These are phyloP conservation scores for Rhododendron griersonianum DNA, from an alignment of 148 eudicot genomes.

Conservation along the genomic window DNA sequence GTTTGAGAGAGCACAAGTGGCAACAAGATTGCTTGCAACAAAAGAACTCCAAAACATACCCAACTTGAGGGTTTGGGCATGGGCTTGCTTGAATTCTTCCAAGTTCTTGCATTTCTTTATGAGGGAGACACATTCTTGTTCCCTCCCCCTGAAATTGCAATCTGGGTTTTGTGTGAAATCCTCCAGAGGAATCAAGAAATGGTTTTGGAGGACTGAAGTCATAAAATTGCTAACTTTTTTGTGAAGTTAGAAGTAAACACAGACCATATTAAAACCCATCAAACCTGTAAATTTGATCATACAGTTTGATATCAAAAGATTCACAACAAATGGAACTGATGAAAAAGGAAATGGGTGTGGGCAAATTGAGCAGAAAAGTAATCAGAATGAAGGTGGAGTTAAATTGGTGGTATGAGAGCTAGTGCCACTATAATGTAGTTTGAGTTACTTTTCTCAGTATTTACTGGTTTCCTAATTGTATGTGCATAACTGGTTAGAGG, in stretches of 20 bases:
- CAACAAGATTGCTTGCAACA: constrained; percentile 37
- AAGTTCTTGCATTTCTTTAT: constrained; percentile 41
- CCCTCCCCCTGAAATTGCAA: constrained; percentile 17
- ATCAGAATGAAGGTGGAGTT: neutral
- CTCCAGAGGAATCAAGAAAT: constrained; percentile 19
- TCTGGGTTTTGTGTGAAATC: constrained; percentile 24
- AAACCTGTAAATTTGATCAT: neutral
- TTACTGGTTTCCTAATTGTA: neutral
- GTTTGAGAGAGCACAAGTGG: constrained; percentile 44
- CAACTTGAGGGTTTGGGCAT: constrained; percentile 37
- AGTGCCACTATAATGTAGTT: neutral
- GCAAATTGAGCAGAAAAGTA: neutral
- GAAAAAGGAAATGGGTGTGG: neutral
- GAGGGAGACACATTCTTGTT: constrained; percentile 41
- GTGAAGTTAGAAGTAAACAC: neutral
- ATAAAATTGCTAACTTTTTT: neutral
- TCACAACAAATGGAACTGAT: neutral
- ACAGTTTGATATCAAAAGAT: neutral
- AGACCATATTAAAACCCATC: constrained; percentile 10
- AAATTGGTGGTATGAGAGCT: neutral
- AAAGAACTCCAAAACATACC: constrained; percentile 37
- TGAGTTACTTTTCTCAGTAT: neutral
- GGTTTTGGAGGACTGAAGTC: constrained; percentile 20
- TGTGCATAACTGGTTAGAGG: neutral
- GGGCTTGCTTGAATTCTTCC: constrained; percentile 45